Evolutionary conservation across 2,329 filamentous ascomycete species (phyloP).

Genomic region (Aspergillus ruber): DNA sequence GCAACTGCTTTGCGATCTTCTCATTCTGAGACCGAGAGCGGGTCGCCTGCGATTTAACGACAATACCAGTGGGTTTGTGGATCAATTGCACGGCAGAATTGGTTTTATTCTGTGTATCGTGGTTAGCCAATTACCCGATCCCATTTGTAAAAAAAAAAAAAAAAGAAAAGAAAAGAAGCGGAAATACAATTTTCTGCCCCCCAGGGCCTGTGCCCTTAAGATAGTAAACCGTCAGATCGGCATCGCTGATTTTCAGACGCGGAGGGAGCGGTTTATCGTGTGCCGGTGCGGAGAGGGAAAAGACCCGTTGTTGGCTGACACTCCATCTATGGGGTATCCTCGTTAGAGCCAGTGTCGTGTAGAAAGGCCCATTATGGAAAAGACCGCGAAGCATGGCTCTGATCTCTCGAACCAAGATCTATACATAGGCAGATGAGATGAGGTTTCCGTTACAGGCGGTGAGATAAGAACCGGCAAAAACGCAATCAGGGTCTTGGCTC

Average conservation of each 20-base stretch:
- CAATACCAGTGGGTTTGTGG: conserved; percentile 82
- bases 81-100: conserved; percentile 89
- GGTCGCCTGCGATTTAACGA: conserved; percentile 90
- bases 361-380: not conserved
- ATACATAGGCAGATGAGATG: not conserved
- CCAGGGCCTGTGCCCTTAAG: conserved; percentile 88
- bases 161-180: no score
- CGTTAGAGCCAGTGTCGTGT: not conserved
- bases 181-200: conserved; percentile 80
- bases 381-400: not conserved
- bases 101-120: conserved; percentile 71
- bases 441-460: no score
- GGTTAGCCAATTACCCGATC: conserved; percentile 2
- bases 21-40: conserved; percentile 81
- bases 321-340: no score
- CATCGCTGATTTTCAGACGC: conserved; percentile 66
- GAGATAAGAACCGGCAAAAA: no score
- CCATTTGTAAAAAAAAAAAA: not conserved
- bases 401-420: not conserved
- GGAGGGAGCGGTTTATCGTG: conserved; percentile 62
- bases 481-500: no score
- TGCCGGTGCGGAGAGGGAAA: conserved; percentile 17
- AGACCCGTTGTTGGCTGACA: conserved; percentile 1
- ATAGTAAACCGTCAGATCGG: conserved; percentile 76
- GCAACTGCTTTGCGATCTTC: conserved; percentile 69